Base-by-base conservation (phyloP, 108 stramenopile species). In the Nitzschia sp. region DNA sequence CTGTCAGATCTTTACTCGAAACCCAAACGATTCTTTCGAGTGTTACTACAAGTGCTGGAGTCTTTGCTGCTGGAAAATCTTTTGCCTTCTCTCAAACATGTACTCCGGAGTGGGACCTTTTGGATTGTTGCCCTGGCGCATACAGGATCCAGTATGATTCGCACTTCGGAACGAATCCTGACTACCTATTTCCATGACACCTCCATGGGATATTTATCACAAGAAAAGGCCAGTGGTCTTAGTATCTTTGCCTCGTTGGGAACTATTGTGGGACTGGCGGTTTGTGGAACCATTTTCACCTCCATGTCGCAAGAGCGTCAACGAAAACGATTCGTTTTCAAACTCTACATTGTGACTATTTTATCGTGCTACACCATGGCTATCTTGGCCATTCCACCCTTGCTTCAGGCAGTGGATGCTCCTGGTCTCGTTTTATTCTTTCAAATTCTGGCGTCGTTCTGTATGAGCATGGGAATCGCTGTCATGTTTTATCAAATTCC, bases 81-180 rank as follows among this genome's bases (percentile, higher is more conserved):
- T 9, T 17, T 89, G 2, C 92, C 92, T 17, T 91, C 92, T 33
- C 27, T 91, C 17, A 51, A 76, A 30, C 74, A 65, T 49, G 79
- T 91, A 2, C 70, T 91, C 1, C 36, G 46, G 32, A 89, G 82
- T 54, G 80, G 84, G 1, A 83, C 86, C 28, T 94, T 94, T 70
- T 94, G 90, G 89, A 71, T 82, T 56, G 79, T 94, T 19, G 86
- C 92, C 11, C 63, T 89, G 33, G 92, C 89, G 3, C 92, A 94
- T 66, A 74, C 88, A 27, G 92, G 88, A 4, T 85, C 84, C 2
- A 75, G 80, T 11, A 84, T 88, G 78, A 86, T 89, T 3, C 82
- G 85, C 33, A 75, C 82, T 17, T 86, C 86, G 0, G 86, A 85
- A 55, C 81, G 88, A 5, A 74, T 94, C 26, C 64, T 94, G 15